These are phyloP conservation scores for Vitis cinerea DNA, from an alignment of 164 flowering plant species.

Conservation along the genomic window DNA sequence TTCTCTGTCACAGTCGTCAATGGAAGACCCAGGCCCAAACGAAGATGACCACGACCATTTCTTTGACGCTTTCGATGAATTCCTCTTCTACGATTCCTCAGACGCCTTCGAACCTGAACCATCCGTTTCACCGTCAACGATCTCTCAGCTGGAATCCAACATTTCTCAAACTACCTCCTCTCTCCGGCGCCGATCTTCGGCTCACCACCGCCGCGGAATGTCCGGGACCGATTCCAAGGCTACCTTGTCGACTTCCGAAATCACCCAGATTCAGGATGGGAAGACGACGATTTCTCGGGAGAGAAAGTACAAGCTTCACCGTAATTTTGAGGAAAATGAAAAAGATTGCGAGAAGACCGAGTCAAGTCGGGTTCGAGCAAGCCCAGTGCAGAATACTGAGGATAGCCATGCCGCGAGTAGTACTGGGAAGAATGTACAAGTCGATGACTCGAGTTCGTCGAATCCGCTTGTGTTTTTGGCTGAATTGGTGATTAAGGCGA, in stretches of 20 bases:
- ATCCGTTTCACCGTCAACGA: slow-evolving; percentile 21
- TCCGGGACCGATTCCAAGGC: slow-evolving; percentile 4
- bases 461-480: slow-evolving; percentile 40
- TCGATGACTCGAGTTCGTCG: slow-evolving; percentile 23
- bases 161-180: slow-evolving; percentile 4
- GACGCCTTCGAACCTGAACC: slow-evolving; percentile 14
- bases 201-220: slow-evolving; percentile 1
- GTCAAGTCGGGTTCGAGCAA: not conserved
- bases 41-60: slow-evolving; percentile 28
- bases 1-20: not conserved
- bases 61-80: slow-evolving; percentile 46
- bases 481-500: slow-evolving; percentile 53
- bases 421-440: slow-evolving; percentile 7
- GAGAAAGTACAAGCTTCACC: slow-evolving; percentile 6
- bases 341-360: slow-evolving; percentile 8
- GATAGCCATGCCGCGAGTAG: slow-evolving; percentile 1
- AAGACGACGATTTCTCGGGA: slow-evolving; percentile 1
- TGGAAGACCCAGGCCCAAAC: slow-evolving; percentile 13
- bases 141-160: slow-evolving; percentile 9
- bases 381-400: not conserved
- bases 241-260: slow-evolving; percentile 9
- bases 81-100: slow-evolving; percentile 38
- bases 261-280: slow-evolving; percentile 5
- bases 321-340: slow-evolving; percentile 20
- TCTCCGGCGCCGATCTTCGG: slow-evolving; percentile 29